Conservation (phyloP, 2,329 filamentous ascomycete genomes). For the Aspergillus alliaceus region DNA sequence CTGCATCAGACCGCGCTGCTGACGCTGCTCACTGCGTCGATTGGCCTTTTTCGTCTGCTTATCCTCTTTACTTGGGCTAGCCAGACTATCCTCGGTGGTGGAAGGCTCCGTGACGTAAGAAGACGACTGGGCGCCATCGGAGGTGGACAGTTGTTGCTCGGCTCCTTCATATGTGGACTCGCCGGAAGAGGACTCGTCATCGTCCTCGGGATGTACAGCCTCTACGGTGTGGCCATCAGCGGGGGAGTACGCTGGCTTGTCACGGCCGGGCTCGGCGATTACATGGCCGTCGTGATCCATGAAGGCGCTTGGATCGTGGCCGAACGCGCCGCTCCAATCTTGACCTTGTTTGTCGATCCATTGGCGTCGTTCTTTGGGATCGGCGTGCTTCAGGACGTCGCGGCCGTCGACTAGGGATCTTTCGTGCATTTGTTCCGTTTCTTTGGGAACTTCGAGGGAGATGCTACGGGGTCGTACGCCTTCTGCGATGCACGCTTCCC, state of each 20-base stretch:
- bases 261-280: slow-evolving; percentile 56
- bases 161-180: not conserved
- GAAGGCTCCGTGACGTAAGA: not conserved
- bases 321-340: slow-evolving; percentile 87
- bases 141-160: slow-evolving; percentile 1
- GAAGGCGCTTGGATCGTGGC: slow-evolving; percentile 67
- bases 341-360: slow-evolving; percentile 79
- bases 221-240: slow-evolving; percentile 44
- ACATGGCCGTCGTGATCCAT: slow-evolving; percentile 55
- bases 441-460: slow-evolving; percentile 68
- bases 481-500: slow-evolving; percentile 88
- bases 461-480: slow-evolving; percentile 76
- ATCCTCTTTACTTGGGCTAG: not conserved
- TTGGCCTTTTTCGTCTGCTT: slow-evolving; percentile 35
- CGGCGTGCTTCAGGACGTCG: slow-evolving; percentile 73
- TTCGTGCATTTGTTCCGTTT: slow-evolving; percentile 75
- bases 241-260: slow-evolving; percentile 53
- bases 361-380: slow-evolving; percentile 64
- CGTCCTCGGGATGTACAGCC: slow-evolving; percentile 14
- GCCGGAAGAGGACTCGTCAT: slow-evolving; percentile 11
- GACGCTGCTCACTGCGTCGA: slow-evolving; percentile 65
- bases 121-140: slow-evolving; percentile 11
- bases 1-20: slow-evolving; percentile 90
- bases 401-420: slow-evolving; percentile 75
- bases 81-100: not conserved